A percentile compares a stretch with the other conserved stretches of the same genome.
These are phyloP conservation scores for Dryadomyces quercivorus DNA, from an alignment of 2,329 filamentous ascomycete species.

Conservation along the genomic window DNA sequence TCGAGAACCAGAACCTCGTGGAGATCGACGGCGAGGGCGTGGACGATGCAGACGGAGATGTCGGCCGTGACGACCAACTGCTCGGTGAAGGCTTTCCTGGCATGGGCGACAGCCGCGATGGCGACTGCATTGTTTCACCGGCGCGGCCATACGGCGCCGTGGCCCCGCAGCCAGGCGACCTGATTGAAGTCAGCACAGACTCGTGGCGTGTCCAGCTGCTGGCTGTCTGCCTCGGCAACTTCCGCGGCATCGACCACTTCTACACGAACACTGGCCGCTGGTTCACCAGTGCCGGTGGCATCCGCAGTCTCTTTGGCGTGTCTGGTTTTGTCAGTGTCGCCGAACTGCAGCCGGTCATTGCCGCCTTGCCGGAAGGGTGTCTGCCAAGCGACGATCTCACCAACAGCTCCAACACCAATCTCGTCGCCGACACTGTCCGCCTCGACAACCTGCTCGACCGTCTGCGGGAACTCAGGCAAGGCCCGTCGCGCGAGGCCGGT, in stretches of 20 bases:
- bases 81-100: slow-evolving; percentile 18
- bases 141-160: slow-evolving; percentile 11
- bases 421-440: neutral
- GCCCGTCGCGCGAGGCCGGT: slow-evolving; percentile 31
- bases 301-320: slow-evolving; percentile 37
- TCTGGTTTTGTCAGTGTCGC: slow-evolving; percentile 28
- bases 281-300: slow-evolving; percentile 29
- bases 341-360: slow-evolving; percentile 29
- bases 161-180: slow-evolving; percentile 29
- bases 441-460: slow-evolving; percentile 19
- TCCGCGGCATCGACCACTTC: slow-evolving; percentile 39
- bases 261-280: slow-evolving; percentile 40
- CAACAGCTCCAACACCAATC: neutral
- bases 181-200: slow-evolving; percentile 31
- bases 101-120: slow-evolving; percentile 13
- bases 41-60: neutral
- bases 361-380: slow-evolving; percentile 21
- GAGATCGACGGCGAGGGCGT: slow-evolving; percentile 10
- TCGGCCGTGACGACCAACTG: slow-evolving; percentile 11
- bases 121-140: slow-evolving; percentile 10
- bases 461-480: slow-evolving; percentile 26
- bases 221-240: slow-evolving; percentile 39
- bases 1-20: slow-evolving; percentile 18
- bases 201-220: slow-evolving; percentile 29
- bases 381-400: neutral